phyloP scores from a whole-genome alignment of 2,329 filamentous ascomycete genomes.

The Elsinoe ampelina region DNA sequence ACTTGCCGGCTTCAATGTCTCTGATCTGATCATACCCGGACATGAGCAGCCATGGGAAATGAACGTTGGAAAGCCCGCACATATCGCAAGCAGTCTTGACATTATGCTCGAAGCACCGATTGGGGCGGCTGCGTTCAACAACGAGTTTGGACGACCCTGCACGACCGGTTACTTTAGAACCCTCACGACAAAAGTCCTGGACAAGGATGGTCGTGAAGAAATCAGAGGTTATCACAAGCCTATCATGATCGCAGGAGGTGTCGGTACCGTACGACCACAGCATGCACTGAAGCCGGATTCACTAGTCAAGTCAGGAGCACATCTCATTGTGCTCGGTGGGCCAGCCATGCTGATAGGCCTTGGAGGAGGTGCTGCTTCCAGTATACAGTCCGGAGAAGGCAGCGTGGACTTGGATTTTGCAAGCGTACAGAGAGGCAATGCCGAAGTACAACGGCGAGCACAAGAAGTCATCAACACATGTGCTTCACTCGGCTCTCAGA shows the following conservation, averaged over 20 bases:
- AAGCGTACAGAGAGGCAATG: slow-evolving; percentile 93
- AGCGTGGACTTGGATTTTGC: slow-evolving; percentile 92
- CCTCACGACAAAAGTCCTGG: slow-evolving; percentile 59
- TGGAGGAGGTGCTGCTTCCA: slow-evolving; percentile 89
- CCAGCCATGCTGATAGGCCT: slow-evolving; percentile 97
- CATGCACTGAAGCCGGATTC: slow-evolving; percentile 78
- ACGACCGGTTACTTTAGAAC: slow-evolving; percentile 88
- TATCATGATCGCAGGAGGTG: slow-evolving; percentile 94
- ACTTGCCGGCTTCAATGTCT: slow-evolving; percentile 87
- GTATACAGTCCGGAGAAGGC: slow-evolving; percentile 75
- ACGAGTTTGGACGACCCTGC: slow-evolving; percentile 88
- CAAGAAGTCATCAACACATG: slow-evolving; percentile 98
- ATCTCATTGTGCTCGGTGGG: slow-evolving; percentile 85
- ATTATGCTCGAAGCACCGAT: slow-evolving; percentile 98
- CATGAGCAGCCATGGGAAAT: slow-evolving; percentile 80
- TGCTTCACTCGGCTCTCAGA: slow-evolving; percentile 69
- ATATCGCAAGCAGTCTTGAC: slow-evolving; percentile 88
- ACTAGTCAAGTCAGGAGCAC: slow-evolving; percentile 76
- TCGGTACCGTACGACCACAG: slow-evolving; percentile 83
- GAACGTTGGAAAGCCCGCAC: slow-evolving; percentile 77
- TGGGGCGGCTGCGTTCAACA: slow-evolving; percentile 91
- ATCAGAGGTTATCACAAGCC: slow-evolving; percentile 94
- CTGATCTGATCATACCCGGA: slow-evolving; percentile 81
- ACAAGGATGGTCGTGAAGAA: slow-evolving; percentile 55
- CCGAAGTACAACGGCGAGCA: slow-evolving; percentile 87